Evolutionary conservation across 805 yeast species (phyloP), one percentile per base, ranked within the genome.

Genomic region (Candida oleophila): DNA sequence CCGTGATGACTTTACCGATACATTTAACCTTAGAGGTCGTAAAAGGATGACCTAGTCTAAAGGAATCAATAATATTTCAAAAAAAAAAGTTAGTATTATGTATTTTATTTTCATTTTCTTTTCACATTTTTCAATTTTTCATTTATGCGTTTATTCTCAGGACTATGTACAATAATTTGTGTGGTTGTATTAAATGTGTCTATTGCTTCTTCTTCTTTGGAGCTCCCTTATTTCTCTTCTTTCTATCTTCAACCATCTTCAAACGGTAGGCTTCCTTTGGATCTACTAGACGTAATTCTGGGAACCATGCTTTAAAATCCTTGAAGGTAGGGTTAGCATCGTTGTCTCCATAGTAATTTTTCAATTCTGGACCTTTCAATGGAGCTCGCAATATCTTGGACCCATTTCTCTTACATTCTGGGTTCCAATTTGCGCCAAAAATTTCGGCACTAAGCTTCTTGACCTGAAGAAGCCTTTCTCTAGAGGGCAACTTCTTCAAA

Each of bases 181-280:
- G n/a, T 5, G 22, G 14, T 18, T 35, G 20, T n/a, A n/a, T n/a
- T n/a, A n/a, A n/a, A 18, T 25, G 21, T 18, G n/a, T 16, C 44
- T 45, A 58, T 45, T 59, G 54, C 25, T 57, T 50, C 69, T 77
- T 80, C 75, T 87, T 87, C 74, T 83, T 80, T 56, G 94, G 95
- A 11, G 94, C 89, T 65, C 92, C 91, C 68, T 87, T 87, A 67
- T 89, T 91, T 80, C 94, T 86, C 78, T 86, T 83, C 74, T 83
- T 87, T 66, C 88, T 77, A 47, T 69, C 73, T 30, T 59, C 81
- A 19, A 81, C 82, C 80, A 82, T 82, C 49, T 72, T 77, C 50
- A 85, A 59, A 66, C 96, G 77, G 65, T 84, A 82, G 38, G 76
- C 80, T 62, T 87, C 95, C 49, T 79, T 81, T 45, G 85, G 86